A percentile compares a stretch with the other conserved stretches of the same genome.
Evolutionary conservation across 2,329 filamentous ascomycete species (phyloP).

Genomic region (Thielaviopsis punctulata): DNA sequence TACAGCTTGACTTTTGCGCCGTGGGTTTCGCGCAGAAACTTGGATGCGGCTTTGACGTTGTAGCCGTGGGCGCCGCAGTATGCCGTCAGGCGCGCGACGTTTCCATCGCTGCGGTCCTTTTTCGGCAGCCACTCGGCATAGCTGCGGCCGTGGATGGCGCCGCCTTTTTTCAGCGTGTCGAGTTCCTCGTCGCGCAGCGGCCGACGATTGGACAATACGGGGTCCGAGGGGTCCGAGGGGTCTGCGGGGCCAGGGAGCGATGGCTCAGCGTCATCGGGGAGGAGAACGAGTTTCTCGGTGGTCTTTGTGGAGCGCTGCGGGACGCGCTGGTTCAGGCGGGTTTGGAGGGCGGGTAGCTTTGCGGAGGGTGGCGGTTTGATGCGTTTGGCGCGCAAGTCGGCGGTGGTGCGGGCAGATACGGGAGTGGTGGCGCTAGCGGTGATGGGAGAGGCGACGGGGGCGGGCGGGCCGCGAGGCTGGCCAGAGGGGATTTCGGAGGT

Average conservation of each 20-base stretch:
- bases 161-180: slow-evolving; percentile 44
- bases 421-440: slow-evolving; percentile 24
- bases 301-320: slow-evolving; percentile 84
- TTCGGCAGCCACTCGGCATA: slow-evolving; percentile 91
- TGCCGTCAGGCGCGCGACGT: slow-evolving; percentile 76
- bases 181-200: slow-evolving; percentile 53
- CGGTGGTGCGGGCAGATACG: slow-evolving; percentile 17
- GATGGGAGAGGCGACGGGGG: slow-evolving; percentile 20
- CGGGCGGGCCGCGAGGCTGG: slow-evolving; percentile 60
- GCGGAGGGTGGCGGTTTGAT: slow-evolving; percentile 8
- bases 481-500: slow-evolving; percentile 89
- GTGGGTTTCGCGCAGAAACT: slow-evolving; percentile 76
- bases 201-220: slow-evolving; percentile 15
- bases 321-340: slow-evolving; percentile 39
- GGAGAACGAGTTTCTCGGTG: slow-evolving; percentile 87
- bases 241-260: slow-evolving; percentile 25
- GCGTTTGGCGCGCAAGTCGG: slow-evolving; percentile 13
- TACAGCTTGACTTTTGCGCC: slow-evolving; percentile 89
- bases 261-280: slow-evolving; percentile 52
- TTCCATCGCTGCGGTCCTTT: slow-evolving; percentile 58
- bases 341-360: slow-evolving; percentile 19
- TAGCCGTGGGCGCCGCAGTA: slow-evolving; percentile 94
- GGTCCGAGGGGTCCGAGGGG: slow-evolving; percentile 34
- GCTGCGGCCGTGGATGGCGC: slow-evolving; percentile 56
- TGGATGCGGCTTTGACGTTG: slow-evolving; percentile 73